Evolutionary conservation across 306 rosid species (phyloP).

Genomic region (barrel medic (Medicago truncatula)): DNA sequence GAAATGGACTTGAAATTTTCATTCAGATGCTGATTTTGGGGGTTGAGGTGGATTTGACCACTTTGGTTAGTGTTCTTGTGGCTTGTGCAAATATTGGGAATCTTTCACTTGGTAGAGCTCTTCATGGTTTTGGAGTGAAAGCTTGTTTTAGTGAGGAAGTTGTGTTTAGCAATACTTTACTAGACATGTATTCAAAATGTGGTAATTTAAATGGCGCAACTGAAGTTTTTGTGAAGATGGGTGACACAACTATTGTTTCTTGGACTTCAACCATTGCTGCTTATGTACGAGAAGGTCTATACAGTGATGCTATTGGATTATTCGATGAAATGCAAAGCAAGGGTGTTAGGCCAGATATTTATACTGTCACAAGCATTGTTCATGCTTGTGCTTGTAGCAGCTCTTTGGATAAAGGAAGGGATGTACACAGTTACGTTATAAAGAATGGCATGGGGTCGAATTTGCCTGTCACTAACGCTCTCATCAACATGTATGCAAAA

Average conservation of each 20-base stretch:
- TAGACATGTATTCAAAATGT: constrained; percentile 85
- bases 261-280: constrained; percentile 83
- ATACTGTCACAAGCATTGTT: constrained; percentile 62
- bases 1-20: constrained; percentile 56
- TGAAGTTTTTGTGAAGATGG: constrained; percentile 65
- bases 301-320: constrained; percentile 56
- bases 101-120: constrained; percentile 58
- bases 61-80: constrained; percentile 64
- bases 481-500: constrained; percentile 85
- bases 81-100: constrained; percentile 66
- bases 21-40: constrained; percentile 53
- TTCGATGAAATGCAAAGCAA: constrained; percentile 63
- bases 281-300: constrained; percentile 65
- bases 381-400: constrained; percentile 70
- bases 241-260: constrained; percentile 65
- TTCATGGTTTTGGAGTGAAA: constrained; percentile 66
- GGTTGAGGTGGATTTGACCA: constrained; percentile 64
- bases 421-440: constrained; percentile 58
- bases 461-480: constrained; percentile 72
- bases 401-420: constrained; percentile 60
- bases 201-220: constrained; percentile 57
- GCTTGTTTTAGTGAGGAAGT: constrained; percentile 48
- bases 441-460: constrained; percentile 55
- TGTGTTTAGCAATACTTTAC: constrained; percentile 63
- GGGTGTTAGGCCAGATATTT: constrained; percentile 59